Conservation (phyloP, 352 stramenopile genomes). For the Phytophthora sp. region DNA sequence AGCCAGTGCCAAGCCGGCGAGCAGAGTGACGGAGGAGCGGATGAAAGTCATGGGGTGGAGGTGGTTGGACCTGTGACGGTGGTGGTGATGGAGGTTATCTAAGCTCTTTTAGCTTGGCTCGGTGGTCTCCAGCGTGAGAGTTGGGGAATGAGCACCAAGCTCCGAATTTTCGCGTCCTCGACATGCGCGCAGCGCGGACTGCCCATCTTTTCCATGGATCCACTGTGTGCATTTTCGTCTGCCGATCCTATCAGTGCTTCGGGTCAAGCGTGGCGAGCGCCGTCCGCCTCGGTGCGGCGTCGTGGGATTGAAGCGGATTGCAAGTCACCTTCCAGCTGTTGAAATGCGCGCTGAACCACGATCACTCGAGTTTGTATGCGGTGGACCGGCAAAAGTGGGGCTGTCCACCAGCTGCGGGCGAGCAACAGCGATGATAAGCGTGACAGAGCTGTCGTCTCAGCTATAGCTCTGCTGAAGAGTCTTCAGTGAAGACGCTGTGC, state of each 20-base stretch:
- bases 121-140: not conserved
- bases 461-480: not conserved
- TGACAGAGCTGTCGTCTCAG: conserved; percentile 6
- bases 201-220: conserved; percentile 27
- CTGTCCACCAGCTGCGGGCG: conserved; percentile 16
- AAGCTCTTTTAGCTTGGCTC: conserved; percentile 16
- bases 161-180: conserved; percentile 9
- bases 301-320: conserved; percentile 7
- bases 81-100: conserved; percentile 1
- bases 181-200: conserved; percentile 4
- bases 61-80: conserved; percentile 17
- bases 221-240: conserved; percentile 24
- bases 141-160: not conserved
- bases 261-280: not conserved
- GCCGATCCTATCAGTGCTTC: conserved; percentile 2
- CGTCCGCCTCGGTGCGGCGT: not conserved
- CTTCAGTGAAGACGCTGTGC: too few species aligned
- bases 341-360: conserved; percentile 13
- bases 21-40: conserved; percentile 17
- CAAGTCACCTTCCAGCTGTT: conserved; percentile 10
- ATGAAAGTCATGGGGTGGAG: conserved; percentile 23
- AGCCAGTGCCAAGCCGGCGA: conserved; percentile 20
- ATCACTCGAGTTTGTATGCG: conserved; percentile 21
- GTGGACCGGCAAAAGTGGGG: not conserved
- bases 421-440: conserved; percentile 1